phyloP scores from a whole-genome alignment of 768 basidiomycete genomes.

The Phlebiopsis gigantea region DNA sequence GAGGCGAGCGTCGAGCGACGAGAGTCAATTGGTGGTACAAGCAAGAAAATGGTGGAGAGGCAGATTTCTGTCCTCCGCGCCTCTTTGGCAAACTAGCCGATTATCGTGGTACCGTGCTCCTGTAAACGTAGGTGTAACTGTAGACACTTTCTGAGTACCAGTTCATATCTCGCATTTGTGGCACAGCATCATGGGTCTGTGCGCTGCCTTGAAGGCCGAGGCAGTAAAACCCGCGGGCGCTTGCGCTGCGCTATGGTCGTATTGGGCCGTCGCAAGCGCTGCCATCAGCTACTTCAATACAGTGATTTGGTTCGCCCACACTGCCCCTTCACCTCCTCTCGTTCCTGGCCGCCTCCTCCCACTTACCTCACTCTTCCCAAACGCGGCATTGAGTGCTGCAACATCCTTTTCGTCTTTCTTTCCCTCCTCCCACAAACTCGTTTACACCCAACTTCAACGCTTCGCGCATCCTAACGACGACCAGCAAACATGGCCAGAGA shows the following conservation, averaged over 20 bases:
- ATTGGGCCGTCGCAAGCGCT: conserved; percentile 4
- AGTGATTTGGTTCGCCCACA: conserved; percentile 4
- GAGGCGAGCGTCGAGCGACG: conserved; percentile 92
- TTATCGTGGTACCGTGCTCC: no score
- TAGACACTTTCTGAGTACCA: not conserved
- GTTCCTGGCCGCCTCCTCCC: conserved; percentile 2
- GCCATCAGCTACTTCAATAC: conserved; percentile 8
- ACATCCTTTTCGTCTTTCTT: conserved; percentile 6
- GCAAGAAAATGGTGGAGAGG: conserved; percentile 74
- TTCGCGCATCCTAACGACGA: conserved; percentile 20
- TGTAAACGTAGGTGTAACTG: no score
- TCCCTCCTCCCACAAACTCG: not conserved
- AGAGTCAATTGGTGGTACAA: conserved; percentile 89
- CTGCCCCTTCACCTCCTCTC: conserved; percentile 4
- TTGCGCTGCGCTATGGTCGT: conserved; percentile 1
- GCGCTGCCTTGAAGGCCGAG: conserved; percentile 1
- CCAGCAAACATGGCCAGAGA: conserved; percentile 71
- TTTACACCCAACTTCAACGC: conserved; percentile 10
- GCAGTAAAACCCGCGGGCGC: not conserved
- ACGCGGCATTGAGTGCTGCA: conserved; percentile 16
- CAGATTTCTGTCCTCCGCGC: conserved; percentile 77
- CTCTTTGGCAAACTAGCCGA: conserved; percentile 36
- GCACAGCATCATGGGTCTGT: no score
- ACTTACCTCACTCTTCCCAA: not conserved
- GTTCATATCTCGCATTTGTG: not conserved